Percentiles rank a stretch among this genome's conserved stretches.
Evolutionary conservation across 2,329 filamentous ascomycete genomes (phyloP).

Genomic region (Xylaria sp.): DNA sequence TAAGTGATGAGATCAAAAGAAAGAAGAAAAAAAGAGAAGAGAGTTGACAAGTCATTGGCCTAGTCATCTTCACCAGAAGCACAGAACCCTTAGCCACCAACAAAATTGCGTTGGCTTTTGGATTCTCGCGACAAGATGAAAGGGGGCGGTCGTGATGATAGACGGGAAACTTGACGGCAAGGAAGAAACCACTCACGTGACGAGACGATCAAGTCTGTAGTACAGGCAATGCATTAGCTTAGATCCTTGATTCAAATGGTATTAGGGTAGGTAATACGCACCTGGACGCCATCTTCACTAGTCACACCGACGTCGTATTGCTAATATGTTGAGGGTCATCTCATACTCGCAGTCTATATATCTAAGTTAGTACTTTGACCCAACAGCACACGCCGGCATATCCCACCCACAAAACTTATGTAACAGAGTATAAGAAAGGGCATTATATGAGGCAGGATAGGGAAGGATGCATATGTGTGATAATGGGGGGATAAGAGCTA

Average conservation of each 20-base stretch:
- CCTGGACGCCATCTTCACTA: slow-evolving; percentile 61
- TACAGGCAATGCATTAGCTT: slow-evolving; percentile 39
- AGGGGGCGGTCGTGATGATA: neutral
- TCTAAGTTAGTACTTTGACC: slow-evolving; percentile 8
- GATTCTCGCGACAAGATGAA: neutral
- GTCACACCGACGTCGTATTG: slow-evolving; percentile 35
- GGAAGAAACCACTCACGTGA: slow-evolving; percentile 68
- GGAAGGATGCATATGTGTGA: slow-evolving; percentile 1
- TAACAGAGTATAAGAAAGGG: no score
- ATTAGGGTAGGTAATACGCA: slow-evolving; percentile 34
- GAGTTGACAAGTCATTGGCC: neutral
- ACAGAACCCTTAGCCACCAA: neutral
- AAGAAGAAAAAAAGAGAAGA: no score
- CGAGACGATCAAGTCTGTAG: slow-evolving; percentile 76
- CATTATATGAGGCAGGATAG: no score
- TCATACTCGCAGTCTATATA: slow-evolving; percentile 31
- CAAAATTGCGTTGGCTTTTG: neutral
- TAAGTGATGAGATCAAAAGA: slow-evolving; percentile 11
- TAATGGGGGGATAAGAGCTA: neutral
- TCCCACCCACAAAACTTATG: neutral
- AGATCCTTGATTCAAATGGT: slow-evolving; percentile 2
- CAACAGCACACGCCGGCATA: no score
- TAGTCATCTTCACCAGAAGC: neutral
- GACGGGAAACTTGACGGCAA: slow-evolving; percentile 5
- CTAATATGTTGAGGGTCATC: slow-evolving; percentile 30